phyloP scores from a whole-genome alignment of 805 yeast genomes.

The Nakazawaea molendinolei region DNA sequence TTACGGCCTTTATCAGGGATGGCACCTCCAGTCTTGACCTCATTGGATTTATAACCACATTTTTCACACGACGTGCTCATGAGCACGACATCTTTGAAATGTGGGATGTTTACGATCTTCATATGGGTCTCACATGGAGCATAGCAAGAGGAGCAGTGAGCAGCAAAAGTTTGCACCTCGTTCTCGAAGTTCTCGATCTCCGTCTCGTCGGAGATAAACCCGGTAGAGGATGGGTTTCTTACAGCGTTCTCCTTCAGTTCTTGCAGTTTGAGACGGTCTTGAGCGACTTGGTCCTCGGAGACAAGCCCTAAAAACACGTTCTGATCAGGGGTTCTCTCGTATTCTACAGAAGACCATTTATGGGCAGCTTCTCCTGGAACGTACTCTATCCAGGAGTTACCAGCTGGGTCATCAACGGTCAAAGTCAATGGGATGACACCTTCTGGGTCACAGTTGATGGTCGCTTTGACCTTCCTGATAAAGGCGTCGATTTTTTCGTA shows the following conservation, averaged over 20 bases:
- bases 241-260: constrained; percentile 27
- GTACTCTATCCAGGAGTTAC: constrained; percentile 94
- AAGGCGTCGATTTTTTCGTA: constrained; percentile 71
- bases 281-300: constrained; percentile 57
- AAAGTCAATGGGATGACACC: constrained; percentile 72
- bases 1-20: constrained; percentile 81
- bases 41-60: constrained; percentile 95
- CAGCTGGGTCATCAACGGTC: constrained; percentile 86
- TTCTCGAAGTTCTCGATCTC: constrained; percentile 80
- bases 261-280: constrained; percentile 43
- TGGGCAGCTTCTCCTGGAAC: constrained; percentile 82
- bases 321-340: constrained; percentile 82
- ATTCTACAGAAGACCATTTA: constrained; percentile 84
- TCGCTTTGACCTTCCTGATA: constrained; percentile 50
- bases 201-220: constrained; percentile 62
- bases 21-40: constrained; percentile 97
- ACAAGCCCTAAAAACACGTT: constrained; percentile 78
- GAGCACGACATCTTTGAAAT: constrained; percentile 92
- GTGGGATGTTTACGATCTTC: constrained; percentile 96
- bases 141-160: constrained; percentile 88
- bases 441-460: constrained; percentile 54
- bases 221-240: constrained; percentile 38
- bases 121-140: constrained; percentile 84
- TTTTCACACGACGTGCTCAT: constrained; percentile 91
- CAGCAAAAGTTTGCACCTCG: constrained; percentile 90